These are phyloP conservation scores for Porpolomopsis calyptriformis DNA, from an alignment of 768 basidiomycete genomes.

Conservation along the genomic window DNA sequence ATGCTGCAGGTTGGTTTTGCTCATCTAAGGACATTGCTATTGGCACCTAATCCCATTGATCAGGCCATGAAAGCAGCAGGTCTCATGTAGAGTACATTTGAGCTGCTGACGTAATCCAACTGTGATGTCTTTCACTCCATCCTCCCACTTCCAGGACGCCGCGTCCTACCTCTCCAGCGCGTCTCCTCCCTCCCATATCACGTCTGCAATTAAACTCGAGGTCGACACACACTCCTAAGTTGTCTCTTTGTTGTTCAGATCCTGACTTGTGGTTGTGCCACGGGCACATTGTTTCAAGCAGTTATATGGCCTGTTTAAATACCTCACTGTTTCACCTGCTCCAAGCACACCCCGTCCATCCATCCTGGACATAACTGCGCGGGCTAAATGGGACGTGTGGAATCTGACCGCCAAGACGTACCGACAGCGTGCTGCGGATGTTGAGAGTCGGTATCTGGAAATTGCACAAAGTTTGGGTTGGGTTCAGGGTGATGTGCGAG, in stretches of 20 bases:
- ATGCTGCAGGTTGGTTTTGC: conserved; percentile 69
- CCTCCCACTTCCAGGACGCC: conserved; percentile 43
- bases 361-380: conserved; percentile 66
- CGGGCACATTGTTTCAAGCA: conserved; percentile 23
- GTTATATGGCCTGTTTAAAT: conserved; percentile 84
- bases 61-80: conserved; percentile 77
- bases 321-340: conserved; percentile 43
- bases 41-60: conserved; percentile 7
- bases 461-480: conserved; percentile 65
- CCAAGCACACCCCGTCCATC: conserved; percentile 57
- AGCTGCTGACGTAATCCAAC: conserved; percentile 1
- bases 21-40: not conserved
- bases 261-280: conserved; percentile 17
- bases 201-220: conserved; percentile 64
- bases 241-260: conserved; percentile 25
- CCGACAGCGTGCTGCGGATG: conserved; percentile 28
- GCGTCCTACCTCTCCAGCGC: conserved; percentile 53
- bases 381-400: conserved; percentile 90
- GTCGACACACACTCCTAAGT: conserved; percentile 30
- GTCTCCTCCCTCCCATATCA: conserved; percentile 41
- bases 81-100: conserved; percentile 20
- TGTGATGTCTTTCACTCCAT: conserved; percentile 15
- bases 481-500: conserved; percentile 26
- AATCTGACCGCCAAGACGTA: conserved; percentile 39
- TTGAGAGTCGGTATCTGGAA: conserved; percentile 56